Evolutionary conservation across 2,329 filamentous ascomycete genomes (phyloP).

Genomic region (Epichloe gansuensis): DNA sequence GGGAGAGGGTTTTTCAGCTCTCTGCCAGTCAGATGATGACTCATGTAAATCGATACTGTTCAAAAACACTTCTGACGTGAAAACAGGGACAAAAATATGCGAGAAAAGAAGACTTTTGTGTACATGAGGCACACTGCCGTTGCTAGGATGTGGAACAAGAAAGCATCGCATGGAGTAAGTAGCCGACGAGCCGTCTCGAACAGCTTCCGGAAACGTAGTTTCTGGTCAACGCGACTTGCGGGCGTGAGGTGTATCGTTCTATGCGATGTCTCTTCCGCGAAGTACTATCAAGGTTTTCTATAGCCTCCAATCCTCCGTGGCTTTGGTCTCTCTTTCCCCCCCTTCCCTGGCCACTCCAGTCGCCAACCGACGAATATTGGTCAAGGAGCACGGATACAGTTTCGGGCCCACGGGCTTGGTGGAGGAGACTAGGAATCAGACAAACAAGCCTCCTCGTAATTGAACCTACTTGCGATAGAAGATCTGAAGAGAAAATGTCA

Average conservation of each 20-base stretch:
- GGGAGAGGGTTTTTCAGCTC: not conserved
- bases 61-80: not conserved
- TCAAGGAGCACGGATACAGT: not conserved
- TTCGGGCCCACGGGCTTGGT: not conserved
- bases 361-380: not conserved
- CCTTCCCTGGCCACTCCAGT: not conserved
- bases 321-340: not conserved
- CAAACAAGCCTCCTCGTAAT: not conserved
- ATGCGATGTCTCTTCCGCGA: not conserved
- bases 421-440: not conserved
- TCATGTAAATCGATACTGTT: not conserved
- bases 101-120: not conserved
- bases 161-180: not conserved
- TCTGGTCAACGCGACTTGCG: not conserved
- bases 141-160: not conserved
- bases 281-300: not conserved
- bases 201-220: not conserved
- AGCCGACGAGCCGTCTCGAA: not conserved
- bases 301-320: not conserved
- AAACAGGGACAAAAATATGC: not conserved
- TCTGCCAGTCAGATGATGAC: not conserved
- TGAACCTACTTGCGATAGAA: conserved; percentile 8
- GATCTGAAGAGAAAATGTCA: conserved; percentile 4
- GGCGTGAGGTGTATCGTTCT: not conserved
- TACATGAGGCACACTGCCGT: not conserved